phyloP scores from a whole-genome alignment of 1,284 basidiomycete genomes.

The Hypsizygus ulmarius region DNA sequence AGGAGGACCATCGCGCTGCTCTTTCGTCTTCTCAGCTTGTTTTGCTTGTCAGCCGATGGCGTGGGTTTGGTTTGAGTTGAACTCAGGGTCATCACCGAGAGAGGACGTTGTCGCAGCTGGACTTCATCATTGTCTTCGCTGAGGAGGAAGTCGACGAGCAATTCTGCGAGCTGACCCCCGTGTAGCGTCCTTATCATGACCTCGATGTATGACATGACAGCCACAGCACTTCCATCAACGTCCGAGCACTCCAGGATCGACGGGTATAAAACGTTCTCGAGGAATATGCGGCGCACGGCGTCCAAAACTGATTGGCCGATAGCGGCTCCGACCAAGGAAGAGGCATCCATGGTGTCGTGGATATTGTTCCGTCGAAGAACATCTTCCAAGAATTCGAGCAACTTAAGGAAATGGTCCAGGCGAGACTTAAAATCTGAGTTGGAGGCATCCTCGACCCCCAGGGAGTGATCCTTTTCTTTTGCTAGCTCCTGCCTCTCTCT shows the following conservation, averaged over 20 bases:
- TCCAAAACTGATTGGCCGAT: conserved; percentile 82
- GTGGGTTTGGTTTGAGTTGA: conserved; percentile 29
- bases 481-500: conserved; percentile 51
- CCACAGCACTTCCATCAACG: conserved; percentile 89
- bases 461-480: conserved; percentile 51
- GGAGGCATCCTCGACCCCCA: conserved; percentile 74
- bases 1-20: conserved; percentile 83
- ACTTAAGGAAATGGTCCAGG: conserved; percentile 85
- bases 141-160: conserved; percentile 77
- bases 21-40: conserved; percentile 60
- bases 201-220: conserved; percentile 96
- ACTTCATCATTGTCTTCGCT: conserved; percentile 79
- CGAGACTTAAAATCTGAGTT: conserved; percentile 76
- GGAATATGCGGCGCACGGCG: conserved; percentile 81
- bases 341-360: conserved; percentile 52
- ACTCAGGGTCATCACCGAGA: conserved; percentile 48
- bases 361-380: conserved; percentile 66
- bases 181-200: conserved; percentile 79
- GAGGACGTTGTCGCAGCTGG: conserved; percentile 43
- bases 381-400: conserved; percentile 92
- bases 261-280: conserved; percentile 92
- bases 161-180: conserved; percentile 64
- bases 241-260: conserved; percentile 93
- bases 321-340: conserved; percentile 67
- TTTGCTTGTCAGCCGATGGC: conserved; percentile 34